A percentile compares a stretch with the other conserved stretches of the same genome.
Conservation (phyloP, 2,329 filamentous ascomycete genomes). For the Lizonia empirigonia region DNA sequence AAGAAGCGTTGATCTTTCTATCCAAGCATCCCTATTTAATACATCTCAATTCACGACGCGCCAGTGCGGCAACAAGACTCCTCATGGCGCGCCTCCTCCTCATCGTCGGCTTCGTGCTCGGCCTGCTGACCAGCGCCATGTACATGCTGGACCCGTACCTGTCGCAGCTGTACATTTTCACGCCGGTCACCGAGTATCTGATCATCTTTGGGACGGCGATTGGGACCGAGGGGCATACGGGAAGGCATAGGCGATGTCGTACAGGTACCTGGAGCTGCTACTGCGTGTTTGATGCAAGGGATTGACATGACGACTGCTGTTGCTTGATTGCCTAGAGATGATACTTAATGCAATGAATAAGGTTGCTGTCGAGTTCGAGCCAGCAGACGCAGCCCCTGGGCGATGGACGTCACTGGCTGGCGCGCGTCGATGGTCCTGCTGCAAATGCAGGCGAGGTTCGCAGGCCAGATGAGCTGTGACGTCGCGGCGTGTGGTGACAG, state of each 20-base stretch:
- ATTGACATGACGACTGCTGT: no score
- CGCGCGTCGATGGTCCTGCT: no score
- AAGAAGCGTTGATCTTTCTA: no score
- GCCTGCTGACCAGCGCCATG: constrained; percentile 65
- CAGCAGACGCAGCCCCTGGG: no score
- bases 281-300: neutral
- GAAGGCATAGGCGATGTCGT: constrained; percentile 68
- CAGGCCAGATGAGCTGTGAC: neutral
- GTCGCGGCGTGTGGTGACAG: neutral
- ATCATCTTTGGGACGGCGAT: constrained; percentile 62
- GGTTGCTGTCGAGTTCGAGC: no score
- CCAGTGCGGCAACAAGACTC: neutral
- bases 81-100: constrained; percentile 29
- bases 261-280: neutral
- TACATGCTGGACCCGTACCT: no score
- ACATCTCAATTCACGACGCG: no score
- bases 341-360: no score
- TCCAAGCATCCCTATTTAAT: no score
- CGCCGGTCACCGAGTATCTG: constrained; percentile 74
- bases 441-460: neutral
- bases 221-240: constrained; percentile 86
- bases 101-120: constrained; percentile 31
- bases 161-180: no score
- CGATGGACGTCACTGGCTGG: no score
- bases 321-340: no score